Evolutionary conservation across 768 basidiomycete genomes (phyloP), one percentile per base, ranked within the genome.

Genomic region (Phlegmacium glaucopus): DNA sequence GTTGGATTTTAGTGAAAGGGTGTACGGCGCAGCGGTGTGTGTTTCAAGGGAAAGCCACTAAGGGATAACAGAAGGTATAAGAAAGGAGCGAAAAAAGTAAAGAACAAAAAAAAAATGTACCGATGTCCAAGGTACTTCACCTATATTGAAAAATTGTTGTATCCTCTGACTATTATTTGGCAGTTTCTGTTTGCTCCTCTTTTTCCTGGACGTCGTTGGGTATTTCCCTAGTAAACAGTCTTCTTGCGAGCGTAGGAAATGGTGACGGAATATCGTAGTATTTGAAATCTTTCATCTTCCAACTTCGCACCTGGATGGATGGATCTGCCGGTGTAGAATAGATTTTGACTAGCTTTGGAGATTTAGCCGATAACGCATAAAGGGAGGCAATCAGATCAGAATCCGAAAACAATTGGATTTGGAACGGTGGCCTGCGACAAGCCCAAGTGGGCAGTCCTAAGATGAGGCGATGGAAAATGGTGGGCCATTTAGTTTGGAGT

Each of bases 111-210:
- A 35, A 27, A 41, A 34, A 72, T 89, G 56, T 61, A 95, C 95
- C 47, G 83, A 83, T 1, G 87, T 94, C 93, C 94, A 98, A 2
- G 87, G 90, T 4, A 97, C 92, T 64, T 99, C 96, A 4, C 85
- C 90, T 26, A 96, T 90, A 61, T 96, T 97, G 75, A 97, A 98
- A 67, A 99, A 98, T 99, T 99, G 72, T 98, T 96, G 62, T 99
- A 98, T 0, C 95, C 96, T 39, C 96, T 72, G 0, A 79, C 87
- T 1, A 96, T 83, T 47, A 99, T 94, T 47, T 83, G 70, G 49
- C 74, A 61, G n/a, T n/a, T n/a, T n/a, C n/a, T n/a, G n/a, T n/a
- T 38, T 64, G 67, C 59, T 45, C 62, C 50, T 1, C 55, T 6
- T 54, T 47, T 12, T 45, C 50, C 10, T n/a, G n/a, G n/a, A n/a